Conservation (phyloP, 345 rosid species). For the Eucalyptus sideroxylon region DNA sequence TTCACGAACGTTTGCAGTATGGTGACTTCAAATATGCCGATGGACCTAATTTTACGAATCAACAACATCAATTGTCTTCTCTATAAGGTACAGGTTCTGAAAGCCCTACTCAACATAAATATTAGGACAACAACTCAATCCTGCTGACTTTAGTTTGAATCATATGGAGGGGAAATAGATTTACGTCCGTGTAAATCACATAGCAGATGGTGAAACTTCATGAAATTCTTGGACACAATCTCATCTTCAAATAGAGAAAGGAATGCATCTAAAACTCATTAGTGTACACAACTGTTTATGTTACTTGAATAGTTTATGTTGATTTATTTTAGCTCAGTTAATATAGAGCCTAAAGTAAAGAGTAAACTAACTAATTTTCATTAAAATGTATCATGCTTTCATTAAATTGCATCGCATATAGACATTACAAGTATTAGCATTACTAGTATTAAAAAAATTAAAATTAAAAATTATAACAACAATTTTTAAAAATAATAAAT, state of each 20-base stretch:
- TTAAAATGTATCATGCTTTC: too few species aligned
- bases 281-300: too few species aligned
- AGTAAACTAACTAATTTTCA: too few species aligned
- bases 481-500: too few species aligned
- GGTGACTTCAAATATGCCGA: slow-evolving; percentile 34
- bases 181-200: neutral
- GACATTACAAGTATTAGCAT: too few species aligned
- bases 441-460: too few species aligned
- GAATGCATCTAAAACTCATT: too few species aligned
- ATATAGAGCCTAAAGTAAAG: neutral
- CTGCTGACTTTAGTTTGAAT: neutral
- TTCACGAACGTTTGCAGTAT: slow-evolving; percentile 37
- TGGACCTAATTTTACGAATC: slow-evolving; percentile 52
- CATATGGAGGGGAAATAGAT: neutral
- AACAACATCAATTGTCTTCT: slow-evolving; percentile 56
- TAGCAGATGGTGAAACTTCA: neutral
- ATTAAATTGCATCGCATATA: too few species aligned
- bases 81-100: slow-evolving; percentile 43
- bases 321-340: neutral
- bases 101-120: neutral
- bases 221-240: neutral
- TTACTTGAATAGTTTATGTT: neutral
- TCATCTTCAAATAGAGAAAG: neutral
- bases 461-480: too few species aligned
- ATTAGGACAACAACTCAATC: neutral